These are phyloP conservation scores for Phytophthora capsici DNA, from an alignment of 352 stramenopile species.

Conservation along the genomic window DNA sequence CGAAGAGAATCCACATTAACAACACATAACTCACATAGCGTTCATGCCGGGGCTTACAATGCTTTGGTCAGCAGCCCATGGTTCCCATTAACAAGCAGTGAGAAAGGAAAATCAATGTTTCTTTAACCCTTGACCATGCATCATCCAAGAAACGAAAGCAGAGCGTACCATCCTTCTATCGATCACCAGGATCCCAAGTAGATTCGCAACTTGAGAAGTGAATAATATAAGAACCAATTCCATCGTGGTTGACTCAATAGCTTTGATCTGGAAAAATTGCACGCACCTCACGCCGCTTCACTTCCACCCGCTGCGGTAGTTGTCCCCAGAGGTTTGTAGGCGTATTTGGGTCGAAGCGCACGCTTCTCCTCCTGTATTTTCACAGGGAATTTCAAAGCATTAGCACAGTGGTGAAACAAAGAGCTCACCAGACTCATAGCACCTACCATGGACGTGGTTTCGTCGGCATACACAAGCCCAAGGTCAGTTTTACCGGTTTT, in stretches of 20 bases:
- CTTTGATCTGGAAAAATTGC: conserved; percentile 1
- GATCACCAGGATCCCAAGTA: neutral
- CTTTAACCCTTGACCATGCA: conserved; percentile 37
- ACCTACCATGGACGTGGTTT: conserved; percentile 66
- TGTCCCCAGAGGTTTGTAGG: conserved; percentile 51
- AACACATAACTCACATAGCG: conserved; percentile 38
- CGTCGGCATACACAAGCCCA: conserved; percentile 64
- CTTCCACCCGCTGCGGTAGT: conserved; percentile 16
- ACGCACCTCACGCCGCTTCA: conserved; percentile 24
- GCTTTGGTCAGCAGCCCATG: conserved; percentile 15
- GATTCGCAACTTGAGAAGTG: conserved; percentile 2
- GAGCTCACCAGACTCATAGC: too few species aligned
- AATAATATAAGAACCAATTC: neutral
- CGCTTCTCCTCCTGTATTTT: conserved; percentile 75
- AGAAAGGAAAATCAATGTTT: conserved; percentile 47
- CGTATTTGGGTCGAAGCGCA: conserved; percentile 78
- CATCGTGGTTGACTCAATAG: neutral
- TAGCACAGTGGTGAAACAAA: too few species aligned
- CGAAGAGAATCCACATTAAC: neutral
- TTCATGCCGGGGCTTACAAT: conserved; percentile 10
- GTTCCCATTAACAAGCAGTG: conserved; percentile 33
- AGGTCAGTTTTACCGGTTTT: conserved; percentile 43
- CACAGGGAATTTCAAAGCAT: neutral
- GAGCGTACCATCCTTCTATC: conserved; percentile 36
- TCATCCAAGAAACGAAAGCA: conserved; percentile 30